Percentiles rank a stretch among this genome's conserved stretches.
phyloP scores from a whole-genome alignment of 2,329 filamentous ascomycete genomes.

The Trichoderma lentiforme region DNA sequence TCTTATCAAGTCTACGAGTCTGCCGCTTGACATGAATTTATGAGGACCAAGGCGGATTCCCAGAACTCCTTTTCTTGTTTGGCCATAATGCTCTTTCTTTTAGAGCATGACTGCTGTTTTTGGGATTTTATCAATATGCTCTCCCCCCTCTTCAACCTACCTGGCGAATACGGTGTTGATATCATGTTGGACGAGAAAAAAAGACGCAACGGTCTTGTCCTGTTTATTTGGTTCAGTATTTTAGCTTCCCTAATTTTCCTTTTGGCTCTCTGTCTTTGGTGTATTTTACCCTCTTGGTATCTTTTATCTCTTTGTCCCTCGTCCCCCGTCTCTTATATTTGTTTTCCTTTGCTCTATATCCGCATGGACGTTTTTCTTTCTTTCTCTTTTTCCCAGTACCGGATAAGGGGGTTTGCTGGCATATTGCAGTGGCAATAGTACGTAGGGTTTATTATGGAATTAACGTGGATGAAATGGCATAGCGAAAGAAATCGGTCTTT shows the following conservation, averaged over 20 bases:
- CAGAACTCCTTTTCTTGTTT: background rate
- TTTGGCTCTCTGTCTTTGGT: slow-evolving; percentile 18
- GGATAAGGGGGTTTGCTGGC: background rate
- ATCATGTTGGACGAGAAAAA: slow-evolving; percentile 19
- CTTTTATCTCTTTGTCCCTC: slow-evolving; percentile 20
- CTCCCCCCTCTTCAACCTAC: background rate
- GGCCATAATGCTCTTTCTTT: background rate
- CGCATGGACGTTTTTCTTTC: background rate
- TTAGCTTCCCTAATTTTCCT: slow-evolving; percentile 7
- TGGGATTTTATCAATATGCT: slow-evolving; percentile 5
- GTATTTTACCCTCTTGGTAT: slow-evolving; percentile 23
- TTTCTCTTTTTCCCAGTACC: background rate
- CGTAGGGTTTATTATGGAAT: background rate
- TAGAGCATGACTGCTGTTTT: slow-evolving; percentile 9
- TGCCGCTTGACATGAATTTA: slow-evolving; percentile 10
- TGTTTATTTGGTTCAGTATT: background rate
- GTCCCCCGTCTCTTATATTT: background rate
- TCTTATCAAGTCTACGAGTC: background rate
- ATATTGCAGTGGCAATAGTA: slow-evolving; percentile 13
- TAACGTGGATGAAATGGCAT: slow-evolving; percentile 15
- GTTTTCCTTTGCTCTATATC: background rate
- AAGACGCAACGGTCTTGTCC: slow-evolving; percentile 11
- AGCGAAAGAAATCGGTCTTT: slow-evolving; percentile 16
- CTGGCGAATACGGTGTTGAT: slow-evolving; percentile 19
- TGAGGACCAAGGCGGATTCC: background rate